phyloP scores from a whole-genome alignment of 2,329 filamentous ascomycete genomes.

The Grosmannia penicillata region DNA sequence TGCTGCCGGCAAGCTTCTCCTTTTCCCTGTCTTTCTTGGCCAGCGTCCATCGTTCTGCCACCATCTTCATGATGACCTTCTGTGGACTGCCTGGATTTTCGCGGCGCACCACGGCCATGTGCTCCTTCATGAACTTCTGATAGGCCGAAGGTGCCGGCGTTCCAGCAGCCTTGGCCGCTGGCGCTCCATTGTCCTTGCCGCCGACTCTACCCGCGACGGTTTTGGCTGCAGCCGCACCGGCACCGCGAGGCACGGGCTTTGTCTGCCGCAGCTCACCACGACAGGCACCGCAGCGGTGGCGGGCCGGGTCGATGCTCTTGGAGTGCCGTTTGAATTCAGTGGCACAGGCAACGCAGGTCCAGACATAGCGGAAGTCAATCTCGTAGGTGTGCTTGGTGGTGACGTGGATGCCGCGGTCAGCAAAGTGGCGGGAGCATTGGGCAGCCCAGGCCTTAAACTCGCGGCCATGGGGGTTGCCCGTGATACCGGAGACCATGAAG shows the following conservation, averaged over 20 bases:
- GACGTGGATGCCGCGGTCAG: conserved; percentile 51
- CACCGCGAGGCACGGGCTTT: conserved; percentile 54
- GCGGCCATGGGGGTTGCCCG: conserved; percentile 12
- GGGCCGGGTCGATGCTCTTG: conserved; percentile 61
- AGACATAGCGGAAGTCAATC: conserved; percentile 86
- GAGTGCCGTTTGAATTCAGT: conserved; percentile 71
- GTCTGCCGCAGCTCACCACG: conserved; percentile 57
- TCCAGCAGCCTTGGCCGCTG: background rate
- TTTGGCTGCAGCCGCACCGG: background rate
- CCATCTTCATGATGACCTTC: conserved; percentile 53
- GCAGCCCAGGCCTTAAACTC: conserved; percentile 14
- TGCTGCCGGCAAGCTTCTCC: background rate
- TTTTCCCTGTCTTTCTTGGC: conserved; percentile 17
- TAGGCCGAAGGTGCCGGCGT: conserved; percentile 22
- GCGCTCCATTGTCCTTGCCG: conserved; percentile 6
- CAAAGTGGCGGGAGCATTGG: conserved; percentile 38
- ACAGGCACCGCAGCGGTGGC: conserved; percentile 67
- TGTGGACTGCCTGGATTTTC: conserved; percentile 42
- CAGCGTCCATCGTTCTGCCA: conserved; percentile 48
- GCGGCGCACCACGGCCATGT: conserved; percentile 47
- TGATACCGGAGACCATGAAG: conserved; percentile 61
- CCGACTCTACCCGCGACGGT: conserved; percentile 1
- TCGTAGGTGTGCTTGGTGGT: conserved; percentile 83
- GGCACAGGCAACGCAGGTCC: conserved; percentile 58
- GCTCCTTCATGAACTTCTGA: conserved; percentile 45